Conservation (phyloP, 805 yeast genomes). For the Starmerella stellata region DNA sequence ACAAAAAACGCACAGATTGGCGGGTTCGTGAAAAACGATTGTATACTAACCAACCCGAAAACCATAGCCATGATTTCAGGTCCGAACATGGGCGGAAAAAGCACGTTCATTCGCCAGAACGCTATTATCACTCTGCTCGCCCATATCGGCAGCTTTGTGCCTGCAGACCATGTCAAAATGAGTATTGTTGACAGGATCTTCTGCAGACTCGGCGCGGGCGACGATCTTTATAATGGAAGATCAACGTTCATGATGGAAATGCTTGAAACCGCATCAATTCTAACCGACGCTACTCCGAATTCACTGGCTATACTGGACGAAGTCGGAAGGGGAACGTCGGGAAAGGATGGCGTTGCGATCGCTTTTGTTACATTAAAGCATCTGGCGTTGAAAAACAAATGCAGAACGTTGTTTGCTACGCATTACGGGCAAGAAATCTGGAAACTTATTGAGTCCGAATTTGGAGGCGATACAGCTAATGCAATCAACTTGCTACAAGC, state of each 20-base stretch:
- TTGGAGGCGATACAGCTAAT: constrained; percentile 12
- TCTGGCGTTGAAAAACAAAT: constrained; percentile 35
- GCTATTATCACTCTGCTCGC: constrained; percentile 53
- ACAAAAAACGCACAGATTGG: background rate
- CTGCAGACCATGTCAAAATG: constrained; percentile 41
- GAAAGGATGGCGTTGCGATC: constrained; percentile 65
- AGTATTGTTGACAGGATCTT: constrained; percentile 65
- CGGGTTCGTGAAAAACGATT: constrained; percentile 32
- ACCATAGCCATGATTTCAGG: constrained; percentile 56
- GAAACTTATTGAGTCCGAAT: constrained; percentile 22
- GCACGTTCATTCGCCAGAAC: constrained; percentile 54
- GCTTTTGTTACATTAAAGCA: constrained; percentile 59
- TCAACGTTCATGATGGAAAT: constrained; percentile 91
- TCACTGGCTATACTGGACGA: constrained; percentile 74
- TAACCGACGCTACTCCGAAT: constrained; percentile 42
- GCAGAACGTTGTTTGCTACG: constrained; percentile 75
- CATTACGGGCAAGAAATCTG: constrained; percentile 51
- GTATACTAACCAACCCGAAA: constrained; percentile 19
- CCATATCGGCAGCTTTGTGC: constrained; percentile 61
- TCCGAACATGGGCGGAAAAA: constrained; percentile 82
- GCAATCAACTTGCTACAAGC: constrained; percentile 11
- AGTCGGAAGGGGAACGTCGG: constrained; percentile 78
- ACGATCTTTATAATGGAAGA: constrained; percentile 56
- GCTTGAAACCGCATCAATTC: constrained; percentile 61
- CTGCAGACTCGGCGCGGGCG: constrained; percentile 63